Evolutionary conservation across 108 stramenopile species (phyloP).

Genomic region (Nitzschia palea): DNA sequence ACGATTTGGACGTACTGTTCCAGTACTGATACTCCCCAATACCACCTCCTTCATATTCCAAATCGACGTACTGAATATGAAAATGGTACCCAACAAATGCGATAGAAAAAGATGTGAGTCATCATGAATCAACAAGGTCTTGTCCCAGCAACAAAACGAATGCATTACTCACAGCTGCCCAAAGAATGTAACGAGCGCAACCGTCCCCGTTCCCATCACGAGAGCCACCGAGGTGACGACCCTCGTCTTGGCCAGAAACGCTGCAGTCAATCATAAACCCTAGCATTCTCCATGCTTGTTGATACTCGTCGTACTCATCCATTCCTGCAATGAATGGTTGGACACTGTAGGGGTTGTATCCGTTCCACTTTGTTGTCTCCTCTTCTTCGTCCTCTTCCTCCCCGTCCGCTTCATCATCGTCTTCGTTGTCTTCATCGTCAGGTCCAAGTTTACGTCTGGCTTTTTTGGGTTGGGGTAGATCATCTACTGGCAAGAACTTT

Average conservation of each 20-base stretch:
- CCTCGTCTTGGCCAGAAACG: conserved; percentile 3
- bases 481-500: conserved; percentile 17
- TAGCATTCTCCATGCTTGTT: conserved; percentile 58
- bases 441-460: conserved; percentile 24
- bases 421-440: conserved; percentile 1
- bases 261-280: conserved; percentile 64
- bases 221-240: not conserved
- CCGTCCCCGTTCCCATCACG: conserved; percentile 15
- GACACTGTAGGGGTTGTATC: conserved; percentile 26
- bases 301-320: conserved; percentile 48
- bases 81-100: not conserved
- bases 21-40: conserved; percentile 60
- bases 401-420: conserved; percentile 13
- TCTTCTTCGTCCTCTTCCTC: conserved; percentile 6
- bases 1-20: conserved; percentile 21
- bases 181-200: conserved; percentile 51
- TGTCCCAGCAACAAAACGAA: not conserved
- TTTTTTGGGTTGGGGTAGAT: not conserved
- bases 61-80: conserved; percentile 49
- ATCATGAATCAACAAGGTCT: not conserved
- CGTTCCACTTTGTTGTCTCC: not conserved
- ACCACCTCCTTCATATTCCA: conserved; percentile 56
- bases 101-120: not conserved
- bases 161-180: conserved; percentile 54
- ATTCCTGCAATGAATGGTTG: conserved; percentile 39